Conservation (phyloP, 78 protist genomes). For the Guillardia theta region DNA sequence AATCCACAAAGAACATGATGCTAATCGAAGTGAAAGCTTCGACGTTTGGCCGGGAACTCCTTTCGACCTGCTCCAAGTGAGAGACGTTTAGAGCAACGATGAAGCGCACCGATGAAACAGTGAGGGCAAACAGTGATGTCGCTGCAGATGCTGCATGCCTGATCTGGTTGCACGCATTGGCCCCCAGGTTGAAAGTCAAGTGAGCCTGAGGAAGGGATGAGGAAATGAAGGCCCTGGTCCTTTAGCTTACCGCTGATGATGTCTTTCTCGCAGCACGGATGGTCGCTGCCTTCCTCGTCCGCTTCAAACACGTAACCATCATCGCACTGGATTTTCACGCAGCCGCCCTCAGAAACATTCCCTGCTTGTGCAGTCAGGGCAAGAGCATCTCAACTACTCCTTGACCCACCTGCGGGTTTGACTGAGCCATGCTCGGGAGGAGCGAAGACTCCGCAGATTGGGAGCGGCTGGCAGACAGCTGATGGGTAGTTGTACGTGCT, state of each 20-base stretch:
- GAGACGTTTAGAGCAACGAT: no score
- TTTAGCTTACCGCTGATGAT: neutral
- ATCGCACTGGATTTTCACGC: neutral
- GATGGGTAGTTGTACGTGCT: neutral
- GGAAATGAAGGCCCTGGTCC: neutral
- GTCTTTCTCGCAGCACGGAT: neutral
- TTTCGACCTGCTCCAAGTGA: no score
- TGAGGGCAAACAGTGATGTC: neutral
- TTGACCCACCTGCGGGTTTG: neutral
- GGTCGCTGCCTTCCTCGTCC: neutral
- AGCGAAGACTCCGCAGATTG: neutral
- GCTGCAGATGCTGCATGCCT: neutral
- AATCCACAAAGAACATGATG: no score
- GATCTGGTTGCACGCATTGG: neutral
- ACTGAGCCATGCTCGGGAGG: neutral
- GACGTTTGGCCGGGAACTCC: neutral
- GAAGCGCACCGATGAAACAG: neutral
- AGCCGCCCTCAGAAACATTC: neutral
- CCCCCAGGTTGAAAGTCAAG: neutral
- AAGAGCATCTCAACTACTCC: neutral
- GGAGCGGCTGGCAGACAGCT: neutral
- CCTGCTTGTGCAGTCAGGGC: neutral
- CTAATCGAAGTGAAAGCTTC: neutral
- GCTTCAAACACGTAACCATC: neutral
- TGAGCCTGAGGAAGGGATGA: neutral